phyloP scores from a whole-genome alignment of 805 yeast genomes.

The Cyberlindnera amylophila region DNA sequence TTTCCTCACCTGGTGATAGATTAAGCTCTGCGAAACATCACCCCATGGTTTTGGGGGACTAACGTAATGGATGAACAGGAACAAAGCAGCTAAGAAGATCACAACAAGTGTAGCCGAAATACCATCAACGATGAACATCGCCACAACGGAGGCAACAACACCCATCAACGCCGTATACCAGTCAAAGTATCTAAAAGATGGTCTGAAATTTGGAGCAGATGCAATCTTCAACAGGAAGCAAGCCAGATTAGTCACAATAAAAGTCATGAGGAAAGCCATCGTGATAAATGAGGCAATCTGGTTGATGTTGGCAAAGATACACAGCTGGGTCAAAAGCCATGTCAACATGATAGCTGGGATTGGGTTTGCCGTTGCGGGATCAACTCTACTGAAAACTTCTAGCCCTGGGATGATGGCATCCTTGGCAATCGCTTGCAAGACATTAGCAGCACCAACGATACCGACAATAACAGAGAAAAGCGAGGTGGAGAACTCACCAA shows the following conservation, averaged over 20 bases:
- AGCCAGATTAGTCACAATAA: slow-evolving; percentile 89
- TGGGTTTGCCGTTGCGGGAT: slow-evolving; percentile 50
- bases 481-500: slow-evolving; percentile 92
- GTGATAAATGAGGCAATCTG: slow-evolving; percentile 93
- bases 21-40: slow-evolving; percentile 91
- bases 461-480: slow-evolving; percentile 94
- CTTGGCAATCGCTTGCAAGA: slow-evolving; percentile 85
- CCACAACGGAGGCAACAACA: slow-evolving; percentile 60
- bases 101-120: slow-evolving; percentile 77
- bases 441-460: slow-evolving; percentile 89
- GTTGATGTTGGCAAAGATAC: slow-evolving; percentile 85
- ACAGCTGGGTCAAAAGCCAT: slow-evolving; percentile 79
- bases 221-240: slow-evolving; percentile 85
- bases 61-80: slow-evolving; percentile 77
- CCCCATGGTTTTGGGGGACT: slow-evolving; percentile 98
- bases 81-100: slow-evolving; percentile 58
- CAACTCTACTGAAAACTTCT: slow-evolving; percentile 50
- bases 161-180: slow-evolving; percentile 80
- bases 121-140: slow-evolving; percentile 96
- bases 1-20: slow-evolving; percentile 95
- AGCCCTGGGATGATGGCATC: slow-evolving; percentile 87
- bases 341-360: slow-evolving; percentile 65
- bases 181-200: slow-evolving; percentile 86
- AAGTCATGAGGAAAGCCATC: slow-evolving; percentile 96
- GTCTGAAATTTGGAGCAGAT: slow-evolving; percentile 97